A percentile compares a stretch with the other conserved stretches of the same genome.
Conservation (phyloP, 257 asterid species). For the Solanum piurae region DNA sequence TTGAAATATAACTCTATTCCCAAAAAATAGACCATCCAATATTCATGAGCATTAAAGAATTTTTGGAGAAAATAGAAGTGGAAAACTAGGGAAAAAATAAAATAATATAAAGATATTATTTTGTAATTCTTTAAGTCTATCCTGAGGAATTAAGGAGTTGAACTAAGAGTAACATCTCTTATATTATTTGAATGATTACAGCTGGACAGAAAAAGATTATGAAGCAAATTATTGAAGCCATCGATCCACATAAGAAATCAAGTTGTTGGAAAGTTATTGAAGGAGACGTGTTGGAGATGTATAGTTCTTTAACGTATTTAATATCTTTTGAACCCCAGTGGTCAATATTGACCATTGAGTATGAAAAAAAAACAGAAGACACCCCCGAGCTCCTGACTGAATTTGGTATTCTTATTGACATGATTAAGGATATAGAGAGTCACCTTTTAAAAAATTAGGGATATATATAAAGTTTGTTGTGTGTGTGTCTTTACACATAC, state of each 20-base stretch:
- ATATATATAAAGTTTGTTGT: not conserved
- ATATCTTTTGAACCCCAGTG: not conserved
- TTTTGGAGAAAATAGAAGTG: no score
- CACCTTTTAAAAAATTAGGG: not conserved
- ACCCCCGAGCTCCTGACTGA: not conserved
- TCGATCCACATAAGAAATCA: not conserved
- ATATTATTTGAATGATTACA: not conserved
- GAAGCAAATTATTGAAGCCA: not conserved
- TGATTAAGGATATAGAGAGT: not conserved
- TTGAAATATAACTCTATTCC: not conserved
- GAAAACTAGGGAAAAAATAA: no score
- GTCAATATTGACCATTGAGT: not conserved
- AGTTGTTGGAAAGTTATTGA: not conserved
- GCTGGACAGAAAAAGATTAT: not conserved
- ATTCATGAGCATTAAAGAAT: not conserved
- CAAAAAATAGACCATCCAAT: not conserved
- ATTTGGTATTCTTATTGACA: not conserved
- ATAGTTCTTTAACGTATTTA: not conserved
- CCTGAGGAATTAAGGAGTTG: no score
- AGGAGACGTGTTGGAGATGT: not conserved
- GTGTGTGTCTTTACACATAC: not conserved
- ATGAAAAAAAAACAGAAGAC: slow-evolving; percentile 13
- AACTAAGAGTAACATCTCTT: not conserved
- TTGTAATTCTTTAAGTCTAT: no score
- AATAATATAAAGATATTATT: no score